Evolutionary conservation across 2,329 filamentous ascomycete genomes (phyloP), one percentile per base, ranked within the genome.

Genomic region (Aspergillus pseudoglaucus): DNA sequence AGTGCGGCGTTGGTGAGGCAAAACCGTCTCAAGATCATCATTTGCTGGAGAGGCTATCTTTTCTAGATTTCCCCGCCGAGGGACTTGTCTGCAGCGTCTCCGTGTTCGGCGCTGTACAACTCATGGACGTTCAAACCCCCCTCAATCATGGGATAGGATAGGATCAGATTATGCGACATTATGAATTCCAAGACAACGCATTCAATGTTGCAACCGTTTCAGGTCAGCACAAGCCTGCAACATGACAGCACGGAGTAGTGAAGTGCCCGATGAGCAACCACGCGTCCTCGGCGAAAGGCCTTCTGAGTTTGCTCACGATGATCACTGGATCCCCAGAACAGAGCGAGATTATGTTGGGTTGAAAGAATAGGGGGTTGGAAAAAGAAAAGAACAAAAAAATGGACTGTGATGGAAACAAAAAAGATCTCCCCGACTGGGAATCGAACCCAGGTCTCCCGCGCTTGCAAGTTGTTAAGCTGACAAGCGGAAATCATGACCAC

Each of bases 361-460:
- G 17, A 37, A 17, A 37, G 8, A 18, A 37, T n/a, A 37, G 9
- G 8, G 33, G n/a, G 37, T 8, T 15, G 15, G 37, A 17, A 22
- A 18, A 18, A 39, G 3, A 39, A 39, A 20, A 39, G 17, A 39
- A 10, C 37, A 22, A 12, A 14, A 39, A 39, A 27, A 9, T 30
- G 25, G 25, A 30, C 10, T 12, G 4, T 30, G 10, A 30, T 12
- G 12, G 25, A 4, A 30, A 30, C 2, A 42, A 45, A 48, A 38
- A 37, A 42, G 33, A 46, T 23, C 47, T 49, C 47, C 44, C 47
- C 44, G 43, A 46, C 47, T 45, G 47, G 47, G 47, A 49, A 41
- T 49, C 47, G 47, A 49, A 49, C 47, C 47, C 47, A 45, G 47
- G 47, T 49, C 47, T 49, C 47, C 47, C 47, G 47, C 47, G 47